Base-by-base conservation (phyloP, 2,329 filamentous ascomycete species). In the Aplosporella prunicola region DNA sequence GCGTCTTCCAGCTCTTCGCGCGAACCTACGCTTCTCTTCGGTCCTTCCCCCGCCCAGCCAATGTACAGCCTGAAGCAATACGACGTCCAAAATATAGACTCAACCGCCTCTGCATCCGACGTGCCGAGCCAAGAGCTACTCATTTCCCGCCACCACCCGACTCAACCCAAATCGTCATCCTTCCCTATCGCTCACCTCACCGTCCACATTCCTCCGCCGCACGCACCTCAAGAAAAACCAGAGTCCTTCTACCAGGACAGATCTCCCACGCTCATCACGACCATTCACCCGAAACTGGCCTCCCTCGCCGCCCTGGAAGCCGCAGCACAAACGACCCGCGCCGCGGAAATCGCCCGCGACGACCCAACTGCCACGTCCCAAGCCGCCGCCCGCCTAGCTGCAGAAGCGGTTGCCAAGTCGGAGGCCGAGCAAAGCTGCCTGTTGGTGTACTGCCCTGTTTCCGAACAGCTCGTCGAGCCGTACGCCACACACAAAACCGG, bases 401-500 rank as follows among this genome's bases (percentile, higher is more conserved):
- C 82, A 51, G 65, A 71, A 2, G 64, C 70, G 0, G 70, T 79
- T 8, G 67, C 78, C 4, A 67, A 68, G 41, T 72, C 78, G 22
- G 80, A 80, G 0, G 76, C 82, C 52, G 69, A 72, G 20, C 80
- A 86, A 58, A 78, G 75, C 47, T 82, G 76, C 16, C 70, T 78
- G 2, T 70, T 88, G 2, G 74, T 82, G n/a, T 86, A 79, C 73
- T 57, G 50, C n/a, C 49, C 49, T n/a, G 55, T 58, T 17, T 47
- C 59, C 10, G 53, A 58, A 9, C 46, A 53, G 17, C 36, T 39
- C 9, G 34, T 37, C 27, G 23, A 30, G 10, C 35, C 35, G 5
- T 39, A 39, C 35, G 27, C 35, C 23, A 18, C 30, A 17, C 47
- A 55, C 32, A 56, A 55, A 28, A 51, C 55, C 4, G 62, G 63